Evolutionary conservation across 352 stramenopile genomes (phyloP).

Genomic region (Globisporangium uncinulatum): DNA sequence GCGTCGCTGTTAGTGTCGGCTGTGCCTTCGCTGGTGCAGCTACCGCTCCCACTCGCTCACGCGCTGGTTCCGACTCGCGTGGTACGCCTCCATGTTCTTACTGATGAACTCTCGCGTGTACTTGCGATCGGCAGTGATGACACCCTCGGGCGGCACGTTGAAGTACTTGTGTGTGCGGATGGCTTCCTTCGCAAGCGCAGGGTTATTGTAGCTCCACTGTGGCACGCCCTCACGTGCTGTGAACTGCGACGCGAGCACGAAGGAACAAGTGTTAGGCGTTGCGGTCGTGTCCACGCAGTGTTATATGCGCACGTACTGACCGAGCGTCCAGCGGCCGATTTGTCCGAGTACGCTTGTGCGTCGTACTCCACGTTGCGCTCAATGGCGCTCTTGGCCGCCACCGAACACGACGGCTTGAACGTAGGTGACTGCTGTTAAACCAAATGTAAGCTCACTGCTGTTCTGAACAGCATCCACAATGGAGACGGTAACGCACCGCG

Average conservation of each 20-base stretch:
- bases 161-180: conserved; percentile 40
- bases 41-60: background rate
- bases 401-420: conserved; percentile 43
- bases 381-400: conserved; percentile 54
- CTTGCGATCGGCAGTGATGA: conserved; percentile 44
- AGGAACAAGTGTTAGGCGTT: background rate
- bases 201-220: conserved; percentile 49
- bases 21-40: background rate
- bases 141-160: conserved; percentile 40
- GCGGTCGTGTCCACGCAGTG: background rate
- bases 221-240: conserved; percentile 20
- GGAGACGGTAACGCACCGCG: background rate
- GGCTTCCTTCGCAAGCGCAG: conserved; percentile 28
- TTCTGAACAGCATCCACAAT: background rate
- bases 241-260: conserved; percentile 3
- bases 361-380: conserved; percentile 52
- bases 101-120: conserved; percentile 70
- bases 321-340: conserved; percentile 24
- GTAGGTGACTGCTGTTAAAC: conserved; percentile 9
- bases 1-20: background rate
- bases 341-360: conserved; percentile 38
- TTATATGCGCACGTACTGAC: conserved; percentile 13
- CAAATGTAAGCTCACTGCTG: background rate
- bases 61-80: conserved; percentile 22
- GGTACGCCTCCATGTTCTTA: conserved; percentile 37